Evolutionary conservation across 371 early-diverging fungal species (phyloP), one percentile per base, ranked within the genome.

Genomic region (Mucor plumbeus): DNA sequence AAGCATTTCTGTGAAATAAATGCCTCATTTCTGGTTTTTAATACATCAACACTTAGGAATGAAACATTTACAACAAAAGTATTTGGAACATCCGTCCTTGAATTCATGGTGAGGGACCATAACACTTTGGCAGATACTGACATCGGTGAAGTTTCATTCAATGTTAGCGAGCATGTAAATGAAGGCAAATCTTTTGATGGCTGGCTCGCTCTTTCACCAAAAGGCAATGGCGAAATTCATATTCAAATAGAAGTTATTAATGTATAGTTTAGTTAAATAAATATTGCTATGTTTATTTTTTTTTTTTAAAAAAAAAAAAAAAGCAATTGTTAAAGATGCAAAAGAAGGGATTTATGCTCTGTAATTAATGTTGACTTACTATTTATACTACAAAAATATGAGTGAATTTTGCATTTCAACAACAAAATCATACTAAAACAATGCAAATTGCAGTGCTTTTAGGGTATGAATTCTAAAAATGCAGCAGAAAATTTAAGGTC

Each of bases 121-220:
- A 85, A 86, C 62, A 80, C 76, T 40, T 74, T 91, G 40, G 77
- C 82, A 39, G 86, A 88, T 70, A 83, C 76, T 62, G 83, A 79
- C 50, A 55, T 91, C 55, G 88, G 85, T 19, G 83, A 80, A 39
- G 78, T 79, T 63, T 67, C 70, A 4, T 59, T 88, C 50, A 79
- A 73, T 19, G 63, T 84, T 33, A 77, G 71, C 70, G 83, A 81
- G 21, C 62, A 79, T 64, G 70, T 86, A 8, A 60, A 63, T 14
- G 63, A 62, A 35, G 63, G 60, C 33, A 57, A 39, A 60, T 35
- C 70, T 5, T 70, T 65, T 59, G 66, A 73, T 54, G 63, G 70
- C 14, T 65, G 67, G 65, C 33, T 73, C 17, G 60, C 70, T n/a
- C 61, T 73, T 21, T 31, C 40, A 11, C 73, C 73, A 26, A 19